These are phyloP conservation scores for Fusarium longipes DNA, from an alignment of 2,329 filamentous ascomycete genomes.

Conservation along the genomic window DNA sequence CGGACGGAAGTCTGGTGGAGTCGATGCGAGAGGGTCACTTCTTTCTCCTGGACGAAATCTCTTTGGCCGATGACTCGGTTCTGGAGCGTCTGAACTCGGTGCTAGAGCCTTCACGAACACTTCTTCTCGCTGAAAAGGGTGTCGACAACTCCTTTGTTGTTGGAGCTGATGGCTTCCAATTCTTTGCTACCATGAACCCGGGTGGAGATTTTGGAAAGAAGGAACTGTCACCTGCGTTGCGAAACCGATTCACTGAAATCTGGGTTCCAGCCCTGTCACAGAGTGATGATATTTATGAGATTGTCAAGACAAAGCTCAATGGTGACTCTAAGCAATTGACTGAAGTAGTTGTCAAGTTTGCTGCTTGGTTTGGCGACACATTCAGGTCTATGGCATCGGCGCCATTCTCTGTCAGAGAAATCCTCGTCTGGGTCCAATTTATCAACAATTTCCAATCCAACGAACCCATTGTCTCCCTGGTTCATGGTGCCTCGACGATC, in stretches of 20 bases:
- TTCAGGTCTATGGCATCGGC: slow-evolving; percentile 81
- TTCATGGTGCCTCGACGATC: slow-evolving; percentile 94
- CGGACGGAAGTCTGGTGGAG: slow-evolving; percentile 90
- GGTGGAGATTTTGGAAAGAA: slow-evolving; percentile 99
- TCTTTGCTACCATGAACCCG: slow-evolving; percentile 98
- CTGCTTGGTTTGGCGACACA: slow-evolving; percentile 88
- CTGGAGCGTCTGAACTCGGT: slow-evolving; percentile 96
- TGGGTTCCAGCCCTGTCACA: slow-evolving; percentile 94
- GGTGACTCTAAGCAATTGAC: slow-evolving; percentile 68
- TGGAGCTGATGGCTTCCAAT: slow-evolving; percentile 85
- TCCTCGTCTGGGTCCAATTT: slow-evolving; percentile 93
- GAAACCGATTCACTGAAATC: slow-evolving; percentile 98
- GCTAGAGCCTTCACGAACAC: slow-evolving; percentile 85
- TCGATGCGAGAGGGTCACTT: slow-evolving; percentile 91
- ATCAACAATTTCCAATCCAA: slow-evolving; percentile 73
- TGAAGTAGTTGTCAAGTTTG: slow-evolving; percentile 81
- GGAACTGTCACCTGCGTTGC: slow-evolving; percentile 91
- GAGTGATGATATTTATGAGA: slow-evolving; percentile 86
- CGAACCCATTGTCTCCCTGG: slow-evolving; percentile 59
- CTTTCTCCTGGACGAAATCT: slow-evolving; percentile 97
- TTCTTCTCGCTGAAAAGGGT: slow-evolving; percentile 94
- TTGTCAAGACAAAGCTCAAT: slow-evolving; percentile 80
- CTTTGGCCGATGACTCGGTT: slow-evolving; percentile 96
- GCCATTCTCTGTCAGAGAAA: slow-evolving; percentile 89
- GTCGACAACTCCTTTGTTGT: slow-evolving; percentile 82